Base-by-base conservation (phyloP, 257 asterid species). In the Ocimum tenuiflorum region DNA sequence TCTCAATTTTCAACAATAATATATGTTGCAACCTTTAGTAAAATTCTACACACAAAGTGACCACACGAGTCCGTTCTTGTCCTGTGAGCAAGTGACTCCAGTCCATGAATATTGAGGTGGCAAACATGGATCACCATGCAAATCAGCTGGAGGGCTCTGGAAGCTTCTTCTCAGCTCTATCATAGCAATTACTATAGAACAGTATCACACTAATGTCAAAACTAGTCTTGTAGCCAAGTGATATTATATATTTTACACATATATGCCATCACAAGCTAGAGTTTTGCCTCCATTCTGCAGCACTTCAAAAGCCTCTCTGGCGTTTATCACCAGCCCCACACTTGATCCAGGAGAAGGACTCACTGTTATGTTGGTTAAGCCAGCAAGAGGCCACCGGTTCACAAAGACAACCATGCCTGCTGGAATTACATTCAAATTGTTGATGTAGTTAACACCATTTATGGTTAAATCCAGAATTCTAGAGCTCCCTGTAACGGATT, bases 41-140 rank as follows among this genome's bases (percentile, higher is more conserved):
- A 27, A 27, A 27, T 27, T 4, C 2, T 27, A 81, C 98, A 86
- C 74, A 91, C 98, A 91, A 69, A 65, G 83, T 15, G 68, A 71
- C 78, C 38, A 91, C 70, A 36, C 98, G 96, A 67, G 82, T 73
- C 36, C 90, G 84, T 73, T 36, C 12, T 36, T 42, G 41, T 85
- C 95, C 57, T 55, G 79, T 22, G 88, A 78, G 72, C 98, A 91
- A 65, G 88, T 78, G 67, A 91, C 84, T 67, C 98, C 98, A 33
- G 96, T 82, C 98, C 98, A 91, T 31, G 82, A 53, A 81, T 84
- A 85, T 63, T 52, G 76, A 42, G 67, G 77, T 20, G 98, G 98
- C 69, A 86, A 74, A 80, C 98, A 91, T 0, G 98, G 98, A 79
- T 91, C 98, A 50, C 98, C 96, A 31, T 78, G 60, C 98, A 96